Percentiles rank a stretch among this genome's conserved stretches.
Conservation (phyloP, 257 asterid species). For the Forsythia suspensa region DNA sequence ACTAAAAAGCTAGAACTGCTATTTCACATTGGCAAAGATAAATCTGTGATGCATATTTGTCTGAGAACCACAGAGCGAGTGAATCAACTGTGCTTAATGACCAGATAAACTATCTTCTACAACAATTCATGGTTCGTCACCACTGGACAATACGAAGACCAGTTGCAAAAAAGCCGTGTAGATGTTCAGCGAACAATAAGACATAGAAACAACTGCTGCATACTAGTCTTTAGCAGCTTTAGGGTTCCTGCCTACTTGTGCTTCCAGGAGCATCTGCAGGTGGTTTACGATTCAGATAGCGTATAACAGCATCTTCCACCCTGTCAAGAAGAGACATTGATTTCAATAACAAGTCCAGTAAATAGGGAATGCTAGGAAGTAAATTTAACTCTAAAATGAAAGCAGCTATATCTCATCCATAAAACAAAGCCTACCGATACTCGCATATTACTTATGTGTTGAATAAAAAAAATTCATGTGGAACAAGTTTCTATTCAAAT, state of each 20-base stretch:
- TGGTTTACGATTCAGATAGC: slow-evolving; percentile 85
- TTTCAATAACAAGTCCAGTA: slow-evolving; percentile 18
- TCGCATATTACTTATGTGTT: too few relatives aligned
- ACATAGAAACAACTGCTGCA: neutral
- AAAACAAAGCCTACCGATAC: too few relatives aligned
- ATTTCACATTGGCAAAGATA: neutral
- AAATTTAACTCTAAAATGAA: neutral
- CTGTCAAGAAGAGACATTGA: slow-evolving; percentile 39
- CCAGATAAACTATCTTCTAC: neutral
- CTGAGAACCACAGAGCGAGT: neutral
- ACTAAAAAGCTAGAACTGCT: neutral
- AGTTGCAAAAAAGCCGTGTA: neutral
- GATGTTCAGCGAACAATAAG: neutral
- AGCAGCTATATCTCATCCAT: too few relatives aligned
- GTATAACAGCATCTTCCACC: slow-evolving; percentile 98
- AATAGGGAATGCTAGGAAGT: neutral
- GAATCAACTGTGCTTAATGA: neutral
- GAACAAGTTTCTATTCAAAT: too few relatives aligned
- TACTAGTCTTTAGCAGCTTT: slow-evolving; percentile 20
- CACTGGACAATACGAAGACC: neutral
- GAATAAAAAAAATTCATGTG: too few relatives aligned
- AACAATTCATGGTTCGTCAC: neutral
- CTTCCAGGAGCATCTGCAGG: slow-evolving; percentile 68
- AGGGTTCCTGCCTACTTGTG: slow-evolving; percentile 31
- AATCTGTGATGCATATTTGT: neutral